phyloP scores from a whole-genome alignment of 192 early-diverging fungal species.

The Umbelopsis sp. region DNA sequence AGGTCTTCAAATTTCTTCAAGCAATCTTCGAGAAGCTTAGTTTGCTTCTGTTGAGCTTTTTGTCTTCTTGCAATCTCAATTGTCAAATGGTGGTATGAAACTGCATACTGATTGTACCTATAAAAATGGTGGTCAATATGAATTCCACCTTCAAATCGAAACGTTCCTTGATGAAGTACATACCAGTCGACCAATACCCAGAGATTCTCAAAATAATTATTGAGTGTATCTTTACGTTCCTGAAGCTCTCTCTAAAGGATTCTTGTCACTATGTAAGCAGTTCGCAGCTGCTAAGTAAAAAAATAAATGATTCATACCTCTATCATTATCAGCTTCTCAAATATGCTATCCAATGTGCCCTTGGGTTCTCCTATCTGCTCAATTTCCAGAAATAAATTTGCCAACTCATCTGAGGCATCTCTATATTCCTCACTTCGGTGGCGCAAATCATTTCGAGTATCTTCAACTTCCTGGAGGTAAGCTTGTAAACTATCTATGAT shows the following conservation, averaged over 20 bases:
- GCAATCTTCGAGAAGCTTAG: slow-evolving; percentile 13
- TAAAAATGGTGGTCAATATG: background rate
- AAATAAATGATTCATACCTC: slow-evolving; percentile 15
- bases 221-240: slow-evolving; percentile 25
- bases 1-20: slow-evolving; percentile 23
- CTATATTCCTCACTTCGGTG: slow-evolving; percentile 3
- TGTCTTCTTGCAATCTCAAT: slow-evolving; percentile 32
- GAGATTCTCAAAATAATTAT: slow-evolving; percentile 31
- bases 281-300: background rate
- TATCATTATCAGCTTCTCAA: slow-evolving; percentile 19
- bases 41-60: slow-evolving; percentile 27
- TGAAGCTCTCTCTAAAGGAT: slow-evolving; percentile 18
- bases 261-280: background rate
- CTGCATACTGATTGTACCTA: slow-evolving; percentile 28
- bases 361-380: slow-evolving; percentile 21
- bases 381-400: slow-evolving; percentile 6
- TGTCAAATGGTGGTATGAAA: slow-evolving; percentile 32
- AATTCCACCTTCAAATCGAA: background rate
- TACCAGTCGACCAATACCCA: slow-evolving; percentile 29
- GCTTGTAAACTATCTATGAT: slow-evolving; percentile 30
- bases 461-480: slow-evolving; percentile 22
- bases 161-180: background rate
- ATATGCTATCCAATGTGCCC: slow-evolving; percentile 22
- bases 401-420: slow-evolving; percentile 18
- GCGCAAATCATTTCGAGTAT: background rate